phyloP scores from a whole-genome alignment of 2,329 filamentous ascomycete species.

The Basipetospora sp. region DNA sequence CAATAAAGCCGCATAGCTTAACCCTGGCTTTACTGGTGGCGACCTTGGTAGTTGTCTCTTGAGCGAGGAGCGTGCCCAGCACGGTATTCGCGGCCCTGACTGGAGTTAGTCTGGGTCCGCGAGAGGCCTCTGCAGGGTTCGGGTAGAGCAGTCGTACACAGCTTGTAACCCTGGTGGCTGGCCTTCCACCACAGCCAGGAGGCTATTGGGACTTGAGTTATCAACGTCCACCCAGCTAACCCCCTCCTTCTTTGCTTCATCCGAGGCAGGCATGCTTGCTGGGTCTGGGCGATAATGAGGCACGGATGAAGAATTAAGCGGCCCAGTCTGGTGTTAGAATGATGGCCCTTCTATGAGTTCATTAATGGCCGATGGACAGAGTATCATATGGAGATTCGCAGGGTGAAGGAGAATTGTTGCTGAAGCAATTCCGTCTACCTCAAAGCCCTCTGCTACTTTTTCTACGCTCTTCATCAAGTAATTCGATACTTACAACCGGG shows the following conservation, averaged over 20 bases:
- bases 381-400: no score
- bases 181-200: slow-evolving; percentile 1
- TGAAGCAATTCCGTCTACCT: no score
- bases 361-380: no score
- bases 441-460: no score
- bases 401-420: no score
- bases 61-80: slow-evolving; percentile 32
- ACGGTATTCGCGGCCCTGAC: slow-evolving; percentile 23
- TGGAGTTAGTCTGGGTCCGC: neutral
- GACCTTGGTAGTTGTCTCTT: slow-evolving; percentile 38
- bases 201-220: neutral
- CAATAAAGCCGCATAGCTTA: slow-evolving; percentile 47
- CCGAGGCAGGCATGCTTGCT: neutral
- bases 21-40: slow-evolving; percentile 40
- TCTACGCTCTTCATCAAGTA: no score
- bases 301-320: no score
- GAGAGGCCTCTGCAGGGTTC: no score
- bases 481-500: no score
- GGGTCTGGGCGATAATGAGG: no score
- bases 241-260: neutral
- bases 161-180: neutral
- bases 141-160: slow-evolving; percentile 2
- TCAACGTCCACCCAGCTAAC: neutral
- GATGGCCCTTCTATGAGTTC: no score
- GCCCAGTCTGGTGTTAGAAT: no score